Evolutionary conservation across 768 basidiomycete genomes (phyloP).

Genomic region (Mycena vitilis): DNA sequence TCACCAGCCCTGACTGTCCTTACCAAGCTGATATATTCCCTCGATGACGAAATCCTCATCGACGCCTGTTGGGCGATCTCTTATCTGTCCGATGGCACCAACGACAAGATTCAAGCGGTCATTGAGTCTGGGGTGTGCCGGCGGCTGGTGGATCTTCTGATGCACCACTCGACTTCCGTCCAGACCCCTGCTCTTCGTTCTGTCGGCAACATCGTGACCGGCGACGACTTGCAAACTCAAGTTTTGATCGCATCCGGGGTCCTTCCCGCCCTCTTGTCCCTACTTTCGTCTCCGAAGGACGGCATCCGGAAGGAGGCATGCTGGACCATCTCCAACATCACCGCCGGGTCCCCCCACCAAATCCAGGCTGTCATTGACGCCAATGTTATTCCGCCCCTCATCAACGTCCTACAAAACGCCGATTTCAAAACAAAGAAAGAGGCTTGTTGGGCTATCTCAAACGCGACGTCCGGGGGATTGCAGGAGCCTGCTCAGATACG

Average conservation of each 20-base stretch:
- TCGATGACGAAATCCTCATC: slow-evolving; percentile 99
- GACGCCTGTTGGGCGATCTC: slow-evolving; percentile 99
- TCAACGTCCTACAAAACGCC: slow-evolving; percentile 96
- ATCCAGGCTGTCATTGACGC: slow-evolving; percentile 98
- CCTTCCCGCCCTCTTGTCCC: slow-evolving; percentile 91
- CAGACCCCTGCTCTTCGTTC: slow-evolving; percentile 99
- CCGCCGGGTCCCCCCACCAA: slow-evolving; percentile 95
- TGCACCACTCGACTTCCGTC: slow-evolving; percentile 94
- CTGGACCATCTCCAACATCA: slow-evolving; percentile 99
- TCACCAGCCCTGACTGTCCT: slow-evolving; percentile 95
- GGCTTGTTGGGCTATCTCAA: slow-evolving; percentile 99
- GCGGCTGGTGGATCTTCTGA: slow-evolving; percentile 95
- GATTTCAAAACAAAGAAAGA: slow-evolving; percentile 99
- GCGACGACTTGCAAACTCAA: slow-evolving; percentile 98
- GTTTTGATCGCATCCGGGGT: slow-evolving; percentile 99
- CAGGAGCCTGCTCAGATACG: slow-evolving; percentile 98
- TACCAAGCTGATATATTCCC: slow-evolving; percentile 97
- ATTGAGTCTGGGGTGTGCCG: slow-evolving; percentile 98
- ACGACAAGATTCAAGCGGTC: slow-evolving; percentile 99
- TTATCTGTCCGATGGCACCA: slow-evolving; percentile 97
- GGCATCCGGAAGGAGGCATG: slow-evolving; percentile 99
- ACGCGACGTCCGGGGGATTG: slow-evolving; percentile 98
- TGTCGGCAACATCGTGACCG: slow-evolving; percentile 99
- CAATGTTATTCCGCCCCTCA: slow-evolving; percentile 96
- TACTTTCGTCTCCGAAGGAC: slow-evolving; percentile 98